Evolutionary conservation across 305 asterid species (phyloP).

Genomic region (Fraxinus xanthoxyloides): DNA sequence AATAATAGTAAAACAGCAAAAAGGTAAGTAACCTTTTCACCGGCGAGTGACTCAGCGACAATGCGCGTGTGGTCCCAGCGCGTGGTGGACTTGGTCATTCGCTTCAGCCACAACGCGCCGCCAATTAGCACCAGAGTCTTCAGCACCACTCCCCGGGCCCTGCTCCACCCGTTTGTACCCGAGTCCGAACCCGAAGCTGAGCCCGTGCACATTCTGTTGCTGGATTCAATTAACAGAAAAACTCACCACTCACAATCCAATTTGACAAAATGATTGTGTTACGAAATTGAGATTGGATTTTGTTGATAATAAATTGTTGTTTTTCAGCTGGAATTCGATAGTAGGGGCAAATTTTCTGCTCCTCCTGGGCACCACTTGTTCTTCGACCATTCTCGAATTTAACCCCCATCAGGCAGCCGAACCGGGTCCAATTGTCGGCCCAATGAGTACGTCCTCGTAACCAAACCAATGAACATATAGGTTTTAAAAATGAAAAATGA

Average conservation of each 20-base stretch:
- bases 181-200: slow-evolving; percentile 56
- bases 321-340: background rate
- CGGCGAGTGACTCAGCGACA: slow-evolving; percentile 89
- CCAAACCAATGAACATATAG: background rate
- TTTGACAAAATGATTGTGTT: background rate
- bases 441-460: background rate
- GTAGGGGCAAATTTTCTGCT: background rate
- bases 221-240: slow-evolving; percentile 29
- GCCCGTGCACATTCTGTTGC: slow-evolving; percentile 54
- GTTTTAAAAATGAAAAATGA: too few relatives aligned
- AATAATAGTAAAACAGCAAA: background rate
- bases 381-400: background rate
- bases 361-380: background rate
- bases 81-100: slow-evolving; percentile 92
- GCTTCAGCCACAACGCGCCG: slow-evolving; percentile 83
- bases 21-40: slow-evolving; percentile 60
- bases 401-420: background rate
- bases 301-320: background rate
- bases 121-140: slow-evolving; percentile 76
- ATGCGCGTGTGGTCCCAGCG: slow-evolving; percentile 95
- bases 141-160: slow-evolving; percentile 71
- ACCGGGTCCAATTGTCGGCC: background rate
- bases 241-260: slow-evolving; percentile 15
- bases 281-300: background rate
- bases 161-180: slow-evolving; percentile 68